A percentile compares a stretch with the other conserved stretches of the same genome.
phyloP scores from a whole-genome alignment of 129 eudicot species.

The Helichrysum umbraculigerum region DNA sequence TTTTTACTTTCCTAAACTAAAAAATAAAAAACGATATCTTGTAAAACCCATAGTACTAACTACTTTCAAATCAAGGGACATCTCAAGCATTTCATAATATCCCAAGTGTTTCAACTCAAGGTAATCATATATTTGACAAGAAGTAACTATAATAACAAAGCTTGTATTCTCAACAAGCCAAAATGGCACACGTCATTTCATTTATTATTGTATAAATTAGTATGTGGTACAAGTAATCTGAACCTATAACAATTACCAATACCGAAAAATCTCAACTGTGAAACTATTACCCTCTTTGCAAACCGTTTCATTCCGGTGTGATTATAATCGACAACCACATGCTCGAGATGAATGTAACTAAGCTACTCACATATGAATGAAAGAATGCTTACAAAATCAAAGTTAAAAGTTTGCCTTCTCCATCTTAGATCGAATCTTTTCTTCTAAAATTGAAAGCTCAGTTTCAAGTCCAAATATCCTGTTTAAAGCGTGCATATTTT shows the following conservation, averaged over 20 bases:
- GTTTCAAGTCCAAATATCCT: conserved; percentile 78
- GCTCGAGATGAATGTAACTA: background rate
- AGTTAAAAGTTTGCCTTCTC: conserved; percentile 52
- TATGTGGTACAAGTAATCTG: too few species aligned
- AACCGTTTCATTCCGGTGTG: background rate
- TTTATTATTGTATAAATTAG: too few species aligned
- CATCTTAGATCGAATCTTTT: conserved; percentile 80
- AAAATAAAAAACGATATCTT: too few species aligned
- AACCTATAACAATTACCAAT: background rate
- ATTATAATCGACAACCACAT: background rate
- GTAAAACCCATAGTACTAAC: too few species aligned
- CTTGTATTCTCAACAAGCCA: too few species aligned
- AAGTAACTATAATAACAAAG: too few species aligned
- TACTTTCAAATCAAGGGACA: too few species aligned
- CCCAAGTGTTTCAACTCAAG: too few species aligned
- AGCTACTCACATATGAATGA: conserved; percentile 24
- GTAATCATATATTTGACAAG: too few species aligned
- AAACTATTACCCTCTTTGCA: background rate
- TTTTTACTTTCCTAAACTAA: too few species aligned
- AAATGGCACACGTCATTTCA: too few species aligned
- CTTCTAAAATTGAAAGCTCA: conserved; percentile 63
- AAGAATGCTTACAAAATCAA: conserved; percentile 20
- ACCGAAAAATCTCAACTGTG: background rate
- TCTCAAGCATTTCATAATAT: too few species aligned
- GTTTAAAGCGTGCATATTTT: conserved; percentile 85